Percentiles rank a stretch among this genome's conserved stretches.
These are phyloP conservation scores for Rutidosis leptorrhynchoides DNA, from an alignment of 129 eudicot genomes.

Conservation along the genomic window DNA sequence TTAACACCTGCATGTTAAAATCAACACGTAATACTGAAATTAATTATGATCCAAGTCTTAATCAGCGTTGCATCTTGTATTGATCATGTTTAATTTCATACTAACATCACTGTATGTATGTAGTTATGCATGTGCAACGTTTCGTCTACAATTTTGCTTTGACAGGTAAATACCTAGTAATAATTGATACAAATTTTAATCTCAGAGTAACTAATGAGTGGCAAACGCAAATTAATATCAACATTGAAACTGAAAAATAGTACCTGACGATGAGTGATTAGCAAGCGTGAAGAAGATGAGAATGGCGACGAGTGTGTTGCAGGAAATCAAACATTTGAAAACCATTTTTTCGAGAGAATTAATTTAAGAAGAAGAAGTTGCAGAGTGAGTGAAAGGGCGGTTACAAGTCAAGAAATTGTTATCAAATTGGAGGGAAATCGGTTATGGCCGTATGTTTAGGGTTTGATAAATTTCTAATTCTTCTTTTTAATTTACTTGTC, in stretches of 20 bases:
- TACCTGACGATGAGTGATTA: constrained; percentile 26
- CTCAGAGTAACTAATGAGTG: neutral
- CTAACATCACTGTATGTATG: neutral
- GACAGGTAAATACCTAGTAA: neutral
- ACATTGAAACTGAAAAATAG: neutral
- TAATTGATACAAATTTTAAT: neutral
- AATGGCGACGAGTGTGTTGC: constrained; percentile 15
- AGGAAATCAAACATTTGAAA: neutral
- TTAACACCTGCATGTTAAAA: neutral
- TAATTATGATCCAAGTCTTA: neutral
- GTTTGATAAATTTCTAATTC: no score
- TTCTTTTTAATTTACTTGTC: no score
- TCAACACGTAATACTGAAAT: neutral
- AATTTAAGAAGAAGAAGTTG: constrained; percentile 12
- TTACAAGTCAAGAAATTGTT: constrained; percentile 6
- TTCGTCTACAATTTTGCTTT: neutral
- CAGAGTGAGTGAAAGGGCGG: constrained; percentile 21
- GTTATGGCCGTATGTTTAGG: constrained; percentile 14
- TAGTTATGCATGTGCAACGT: neutral
- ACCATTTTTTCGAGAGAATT: constrained; percentile 3
- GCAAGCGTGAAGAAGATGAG: constrained; percentile 20
- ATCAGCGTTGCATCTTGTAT: neutral
- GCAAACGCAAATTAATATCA: neutral
- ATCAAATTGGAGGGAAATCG: constrained; percentile 27
- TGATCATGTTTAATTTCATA: no score